phyloP scores from a whole-genome alignment of 2,329 filamentous ascomycete species.

The Aspergillus aculeatus region DNA sequence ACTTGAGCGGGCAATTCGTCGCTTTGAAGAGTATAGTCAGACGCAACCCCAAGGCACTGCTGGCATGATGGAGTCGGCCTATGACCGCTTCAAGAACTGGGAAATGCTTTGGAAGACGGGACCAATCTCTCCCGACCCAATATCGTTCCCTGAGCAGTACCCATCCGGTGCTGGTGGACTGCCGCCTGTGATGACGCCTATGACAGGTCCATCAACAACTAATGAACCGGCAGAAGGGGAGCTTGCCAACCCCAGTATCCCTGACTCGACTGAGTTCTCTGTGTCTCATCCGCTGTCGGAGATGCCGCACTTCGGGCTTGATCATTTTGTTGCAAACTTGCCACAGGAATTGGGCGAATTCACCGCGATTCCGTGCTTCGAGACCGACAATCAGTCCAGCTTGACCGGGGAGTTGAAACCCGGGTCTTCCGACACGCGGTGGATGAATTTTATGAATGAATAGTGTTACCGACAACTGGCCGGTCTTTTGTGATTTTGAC shows the following conservation, averaged over 20 bases:
- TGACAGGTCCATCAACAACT: constrained; percentile 18
- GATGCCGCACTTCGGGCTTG: constrained; percentile 37
- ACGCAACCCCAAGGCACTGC: constrained; percentile 31
- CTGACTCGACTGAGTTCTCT: constrained; percentile 28
- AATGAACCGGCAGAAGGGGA: constrained; percentile 23
- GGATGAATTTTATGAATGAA: constrained; percentile 38
- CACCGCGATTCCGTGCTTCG: constrained; percentile 42
- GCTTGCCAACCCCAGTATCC: constrained; percentile 21
- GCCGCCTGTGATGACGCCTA: constrained; percentile 22
- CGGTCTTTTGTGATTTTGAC: not conserved
- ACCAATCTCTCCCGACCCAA: constrained; percentile 34
- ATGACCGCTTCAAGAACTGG: constrained; percentile 54
- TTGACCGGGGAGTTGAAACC: constrained; percentile 28
- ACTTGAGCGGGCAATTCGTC: constrained; percentile 49
- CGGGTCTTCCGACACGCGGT: constrained; percentile 25
- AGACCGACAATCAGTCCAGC: constrained; percentile 30
- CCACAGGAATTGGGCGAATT: constrained; percentile 43
- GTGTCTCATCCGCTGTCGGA: constrained; percentile 31
- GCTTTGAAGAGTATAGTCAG: constrained; percentile 47
- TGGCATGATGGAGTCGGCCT: constrained; percentile 48
- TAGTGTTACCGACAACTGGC: constrained; percentile 9
- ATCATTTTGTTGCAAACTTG: constrained; percentile 43
- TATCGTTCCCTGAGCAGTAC: constrained; percentile 27
- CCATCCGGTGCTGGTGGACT: constrained; percentile 8
- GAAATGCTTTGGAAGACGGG: constrained; percentile 51